phyloP scores from a whole-genome alignment of 345 rosid genomes.

The Salix viminalis region DNA sequence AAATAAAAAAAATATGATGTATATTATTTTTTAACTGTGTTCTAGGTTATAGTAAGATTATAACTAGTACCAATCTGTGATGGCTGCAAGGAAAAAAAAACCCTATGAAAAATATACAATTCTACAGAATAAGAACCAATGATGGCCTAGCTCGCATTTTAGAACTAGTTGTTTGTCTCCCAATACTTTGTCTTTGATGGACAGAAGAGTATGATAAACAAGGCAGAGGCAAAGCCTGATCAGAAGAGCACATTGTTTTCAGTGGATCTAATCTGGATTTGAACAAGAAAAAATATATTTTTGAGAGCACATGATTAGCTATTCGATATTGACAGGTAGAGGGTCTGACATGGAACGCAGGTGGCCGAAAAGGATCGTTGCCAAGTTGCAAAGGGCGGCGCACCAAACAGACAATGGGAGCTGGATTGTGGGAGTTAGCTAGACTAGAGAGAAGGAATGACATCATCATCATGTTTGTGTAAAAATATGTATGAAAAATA shows the following conservation, averaged over 20 bases:
- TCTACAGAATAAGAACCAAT: neutral
- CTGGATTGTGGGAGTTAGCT: slow-evolving; percentile 41
- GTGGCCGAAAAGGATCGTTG: slow-evolving; percentile 23
- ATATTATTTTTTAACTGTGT: too few species aligned
- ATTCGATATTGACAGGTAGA: slow-evolving; percentile 34
- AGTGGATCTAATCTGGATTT: slow-evolving; percentile 12
- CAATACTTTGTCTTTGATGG: neutral
- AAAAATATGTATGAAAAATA: neutral
- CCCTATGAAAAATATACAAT: neutral
- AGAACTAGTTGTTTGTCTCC: too few species aligned
- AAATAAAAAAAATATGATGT: too few species aligned
- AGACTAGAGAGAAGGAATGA: neutral
- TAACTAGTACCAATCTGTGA: neutral
- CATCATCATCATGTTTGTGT: neutral
- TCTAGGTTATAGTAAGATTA: neutral
- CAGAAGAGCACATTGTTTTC: slow-evolving; percentile 26
- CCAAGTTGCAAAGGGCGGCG: slow-evolving; percentile 63
- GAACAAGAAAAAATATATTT: neutral
- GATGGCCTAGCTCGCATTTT: neutral
- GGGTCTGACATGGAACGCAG: slow-evolving; percentile 39
- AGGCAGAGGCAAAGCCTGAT: neutral
- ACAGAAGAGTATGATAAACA: neutral
- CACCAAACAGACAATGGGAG: slow-evolving; percentile 55
- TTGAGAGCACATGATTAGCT: slow-evolving; percentile 37
- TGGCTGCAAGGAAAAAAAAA: neutral